These are phyloP conservation scores for Acacia acuminata DNA, from an alignment of 306 rosid genomes.

Conservation along the genomic window DNA sequence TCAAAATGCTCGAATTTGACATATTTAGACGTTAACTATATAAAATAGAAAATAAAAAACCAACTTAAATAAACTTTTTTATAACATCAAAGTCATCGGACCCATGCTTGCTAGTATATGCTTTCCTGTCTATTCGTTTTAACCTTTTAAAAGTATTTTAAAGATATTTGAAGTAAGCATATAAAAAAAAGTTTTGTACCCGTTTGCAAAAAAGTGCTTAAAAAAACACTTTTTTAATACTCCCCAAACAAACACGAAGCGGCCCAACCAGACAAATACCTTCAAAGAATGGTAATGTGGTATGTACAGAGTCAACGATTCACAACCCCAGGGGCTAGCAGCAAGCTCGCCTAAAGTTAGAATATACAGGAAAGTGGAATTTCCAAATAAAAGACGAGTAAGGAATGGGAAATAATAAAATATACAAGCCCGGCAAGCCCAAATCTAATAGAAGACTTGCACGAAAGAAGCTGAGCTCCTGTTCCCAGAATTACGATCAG, in stretches of 20 bases:
- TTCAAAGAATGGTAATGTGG: neutral
- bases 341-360: neutral
- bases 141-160: no score
- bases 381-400: constrained; percentile 7
- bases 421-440: constrained; percentile 27
- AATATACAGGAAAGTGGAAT: constrained; percentile 9
- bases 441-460: constrained; percentile 35
- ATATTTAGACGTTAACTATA: no score
- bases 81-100: neutral
- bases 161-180: no score
- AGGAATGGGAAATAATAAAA: constrained; percentile 4
- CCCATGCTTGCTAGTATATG: no score
- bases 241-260: neutral
- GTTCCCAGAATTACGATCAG: neutral
- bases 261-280: neutral
- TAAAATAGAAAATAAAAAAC: no score
- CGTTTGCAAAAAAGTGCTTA: no score
- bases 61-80: no score
- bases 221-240: no score
- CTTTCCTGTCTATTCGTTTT: no score
- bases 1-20: no score
- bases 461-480: constrained; percentile 20
- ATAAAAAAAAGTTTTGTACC: no score
- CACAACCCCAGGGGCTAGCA: constrained; percentile 7
- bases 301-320: constrained; percentile 27